phyloP scores from a whole-genome alignment of 345 rosid genomes.

The Euphorbia peplus region DNA sequence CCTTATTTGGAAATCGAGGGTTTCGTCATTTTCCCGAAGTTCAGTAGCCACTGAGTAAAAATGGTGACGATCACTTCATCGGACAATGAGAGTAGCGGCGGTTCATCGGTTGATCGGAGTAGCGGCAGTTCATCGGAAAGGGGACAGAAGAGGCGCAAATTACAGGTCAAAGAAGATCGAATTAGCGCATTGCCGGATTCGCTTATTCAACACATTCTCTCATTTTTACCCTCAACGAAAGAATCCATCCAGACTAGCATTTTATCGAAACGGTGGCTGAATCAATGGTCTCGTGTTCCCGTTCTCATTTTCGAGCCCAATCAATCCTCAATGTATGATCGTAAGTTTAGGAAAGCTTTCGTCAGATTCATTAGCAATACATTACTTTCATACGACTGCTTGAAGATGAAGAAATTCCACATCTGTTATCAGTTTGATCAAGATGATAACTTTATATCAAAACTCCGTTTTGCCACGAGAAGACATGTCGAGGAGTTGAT shows the following conservation, averaged over 20 bases:
- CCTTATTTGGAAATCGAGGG: too few species aligned
- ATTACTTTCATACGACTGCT: background rate
- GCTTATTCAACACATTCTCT: background rate
- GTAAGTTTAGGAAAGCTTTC: background rate
- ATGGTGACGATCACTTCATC: too few species aligned
- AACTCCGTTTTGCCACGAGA: background rate
- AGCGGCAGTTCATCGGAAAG: too few species aligned
- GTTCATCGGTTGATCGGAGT: too few species aligned
- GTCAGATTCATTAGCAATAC: background rate
- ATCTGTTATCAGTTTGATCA: too few species aligned
- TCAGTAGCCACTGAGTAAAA: too few species aligned
- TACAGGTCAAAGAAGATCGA: background rate
- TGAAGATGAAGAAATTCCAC: background rate
- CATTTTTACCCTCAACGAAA: background rate
- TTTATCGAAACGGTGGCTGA: background rate
- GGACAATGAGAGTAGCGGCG: too few species aligned
- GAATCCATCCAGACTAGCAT: background rate
- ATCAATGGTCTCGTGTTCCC: background rate
- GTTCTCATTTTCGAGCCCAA: background rate
- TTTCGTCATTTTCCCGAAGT: too few species aligned
- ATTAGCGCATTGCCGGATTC: background rate
- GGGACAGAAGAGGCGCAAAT: too few species aligned
- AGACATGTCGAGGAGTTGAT: background rate
- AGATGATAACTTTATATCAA: background rate
- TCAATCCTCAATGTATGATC: too few species aligned